Evolutionary conservation across 305 asterid genomes (phyloP), one percentile per base, ranked within the genome.

Genomic region (Fraxinus sp.): DNA sequence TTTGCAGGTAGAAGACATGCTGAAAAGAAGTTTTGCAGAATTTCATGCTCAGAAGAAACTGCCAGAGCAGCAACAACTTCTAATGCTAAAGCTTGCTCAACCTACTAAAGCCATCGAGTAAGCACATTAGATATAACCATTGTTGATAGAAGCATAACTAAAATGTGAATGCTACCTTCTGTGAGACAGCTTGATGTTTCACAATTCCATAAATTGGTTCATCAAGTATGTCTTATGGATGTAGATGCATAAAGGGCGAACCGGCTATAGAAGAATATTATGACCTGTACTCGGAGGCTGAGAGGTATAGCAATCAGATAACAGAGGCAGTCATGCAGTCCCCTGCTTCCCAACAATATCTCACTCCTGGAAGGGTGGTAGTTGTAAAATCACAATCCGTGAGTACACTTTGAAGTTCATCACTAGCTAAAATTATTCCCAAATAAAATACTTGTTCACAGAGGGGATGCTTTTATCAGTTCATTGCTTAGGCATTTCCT

Each of bases 11-110:
- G 99, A 96, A 90, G 99, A 96, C 88, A 96, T 96, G 99, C 92
- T 96, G 86, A 96, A 96, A 89, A 90, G 98, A 90, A 96, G 99
- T 91, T 94, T 96, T 83, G 99, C 99, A 55, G 99, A 96, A 91
- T 96, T 96, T 91, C 99, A 96, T 85, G 92, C 99, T 73, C 99
- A 96, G 91, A 92, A 91, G 89, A 96, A 96, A 87, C 97, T 96
- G 84, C 99, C 99, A 22, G 99, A 96, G 93, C 75, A 91, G 75
- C 95, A 96, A 78, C 93, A 92, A 83, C 97, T 92, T 86, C 87
- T 96, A 68, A 90, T 92, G 98, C 88, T 85, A 80, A 96, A 94
- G 89, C 98, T 89, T 89, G 91, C 97, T 77, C 98, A 91, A 84
- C 95, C 91, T 55, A 91, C 85, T 62, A 93, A 90, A 91, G 37